Percentiles rank a stretch among this genome's conserved stretches.
phyloP scores from a whole-genome alignment of 2,329 filamentous ascomycete genomes.

The Fusarium algeriense region DNA sequence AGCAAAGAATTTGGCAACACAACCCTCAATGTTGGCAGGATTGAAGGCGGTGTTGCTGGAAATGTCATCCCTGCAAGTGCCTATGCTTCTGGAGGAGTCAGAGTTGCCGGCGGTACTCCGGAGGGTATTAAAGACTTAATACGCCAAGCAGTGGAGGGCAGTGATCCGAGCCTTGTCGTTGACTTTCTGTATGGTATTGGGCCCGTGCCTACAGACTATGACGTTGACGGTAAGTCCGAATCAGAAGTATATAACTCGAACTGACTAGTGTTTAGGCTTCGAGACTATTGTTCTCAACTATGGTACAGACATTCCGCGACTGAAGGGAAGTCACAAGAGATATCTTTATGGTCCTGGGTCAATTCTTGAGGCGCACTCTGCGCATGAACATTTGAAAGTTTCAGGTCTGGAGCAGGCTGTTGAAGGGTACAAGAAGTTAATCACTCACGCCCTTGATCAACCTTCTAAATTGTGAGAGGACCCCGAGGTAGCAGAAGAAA shows the following conservation, averaged over 20 bases:
- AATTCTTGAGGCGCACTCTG: constrained; percentile 14
- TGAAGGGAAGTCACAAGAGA: background rate
- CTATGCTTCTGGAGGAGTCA: background rate
- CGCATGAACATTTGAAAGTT: constrained; percentile 12
- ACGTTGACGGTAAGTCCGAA: background rate
- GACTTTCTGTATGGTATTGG: constrained; percentile 3
- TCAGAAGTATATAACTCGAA: fast-evolving
- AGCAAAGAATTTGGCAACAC: constrained; percentile 6
- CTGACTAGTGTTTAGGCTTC: background rate
- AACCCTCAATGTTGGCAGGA: constrained; percentile 2
- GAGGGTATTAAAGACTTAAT: background rate
- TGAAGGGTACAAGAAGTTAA: background rate
- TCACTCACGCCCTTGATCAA: background rate
- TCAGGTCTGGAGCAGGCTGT: constrained; percentile 10
- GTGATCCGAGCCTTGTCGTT: background rate
- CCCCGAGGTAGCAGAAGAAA: too few species aligned
- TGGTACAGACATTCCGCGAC: background rate
- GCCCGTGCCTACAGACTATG: background rate
- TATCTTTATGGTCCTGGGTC: constrained; percentile 13
- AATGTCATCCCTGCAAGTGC: constrained; percentile 13
- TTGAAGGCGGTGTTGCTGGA: constrained; percentile 1
- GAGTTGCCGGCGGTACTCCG: constrained; percentile 8
- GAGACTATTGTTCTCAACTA: constrained; percentile 6
- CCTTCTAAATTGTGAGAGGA: background rate
- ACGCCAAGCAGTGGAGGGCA: background rate